Conservation (phyloP, 2,329 filamentous ascomycete genomes). For the Pseudogymnoascus verrucosus region DNA sequence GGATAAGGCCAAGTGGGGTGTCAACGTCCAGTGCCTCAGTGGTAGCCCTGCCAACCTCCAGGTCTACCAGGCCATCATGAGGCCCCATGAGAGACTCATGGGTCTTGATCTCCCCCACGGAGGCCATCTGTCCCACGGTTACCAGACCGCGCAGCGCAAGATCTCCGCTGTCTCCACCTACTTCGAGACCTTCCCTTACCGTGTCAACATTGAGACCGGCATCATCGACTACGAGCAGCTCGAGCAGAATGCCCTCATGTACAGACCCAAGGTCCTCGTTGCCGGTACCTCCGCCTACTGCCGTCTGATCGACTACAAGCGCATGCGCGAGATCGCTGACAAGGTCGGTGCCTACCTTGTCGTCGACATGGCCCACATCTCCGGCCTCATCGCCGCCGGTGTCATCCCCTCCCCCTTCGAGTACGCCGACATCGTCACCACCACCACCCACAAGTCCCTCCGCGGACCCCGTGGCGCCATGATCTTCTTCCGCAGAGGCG, state of each 20-base stretch:
- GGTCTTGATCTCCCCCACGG: slow-evolving; percentile 94
- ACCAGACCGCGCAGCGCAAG: slow-evolving; percentile 93
- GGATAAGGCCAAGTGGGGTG: slow-evolving; percentile 86
- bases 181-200: slow-evolving; percentile 98
- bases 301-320: slow-evolving; percentile 90
- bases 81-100: slow-evolving; percentile 93
- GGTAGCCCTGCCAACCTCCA: slow-evolving; percentile 95
- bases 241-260: slow-evolving; percentile 81
- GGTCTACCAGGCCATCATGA: slow-evolving; percentile 96
- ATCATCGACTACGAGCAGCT: slow-evolving; percentile 96
- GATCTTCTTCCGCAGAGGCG: slow-evolving; percentile 99
- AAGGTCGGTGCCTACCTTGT: slow-evolving; percentile 89
- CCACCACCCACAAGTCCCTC: slow-evolving; percentile 98
- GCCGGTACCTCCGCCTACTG: slow-evolving; percentile 98
- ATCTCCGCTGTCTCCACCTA: slow-evolving; percentile 98
- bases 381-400: slow-evolving; percentile 83
- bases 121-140: slow-evolving; percentile 92
- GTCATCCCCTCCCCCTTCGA: slow-evolving; percentile 92
- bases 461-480: slow-evolving; percentile 96
- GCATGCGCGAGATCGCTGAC: slow-evolving; percentile 94
- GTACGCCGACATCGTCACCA: slow-evolving; percentile 92
- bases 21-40: slow-evolving; percentile 92
- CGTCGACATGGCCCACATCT: slow-evolving; percentile 98
- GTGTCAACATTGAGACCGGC: slow-evolving; percentile 79
- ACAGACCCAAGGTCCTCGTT: slow-evolving; percentile 92